phyloP scores from a whole-genome alignment of 306 rosid genomes.

The Vicia sativa region DNA sequence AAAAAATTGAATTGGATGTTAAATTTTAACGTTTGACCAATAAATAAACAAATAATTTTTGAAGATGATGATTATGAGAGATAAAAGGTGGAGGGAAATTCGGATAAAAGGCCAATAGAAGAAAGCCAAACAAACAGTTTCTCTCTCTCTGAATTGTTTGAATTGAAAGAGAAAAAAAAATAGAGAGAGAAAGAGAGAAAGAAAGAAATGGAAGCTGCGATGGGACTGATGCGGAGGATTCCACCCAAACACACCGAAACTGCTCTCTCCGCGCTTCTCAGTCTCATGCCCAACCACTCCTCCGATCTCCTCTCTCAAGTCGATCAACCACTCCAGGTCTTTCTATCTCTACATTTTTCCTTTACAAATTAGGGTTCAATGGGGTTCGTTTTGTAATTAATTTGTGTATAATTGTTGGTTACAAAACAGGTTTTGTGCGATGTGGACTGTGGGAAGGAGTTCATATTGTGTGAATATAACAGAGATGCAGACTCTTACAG shows the following conservation, averaged over 20 bases:
- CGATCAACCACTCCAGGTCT: slow-evolving; percentile 98
- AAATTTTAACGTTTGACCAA: background rate
- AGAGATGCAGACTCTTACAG: slow-evolving; percentile 97
- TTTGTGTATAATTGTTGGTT: slow-evolving; percentile 18
- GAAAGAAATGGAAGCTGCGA: slow-evolving; percentile 81
- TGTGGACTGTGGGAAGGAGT: slow-evolving; percentile 70
- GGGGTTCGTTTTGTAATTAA: background rate
- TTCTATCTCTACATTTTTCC: slow-evolving; percentile 7
- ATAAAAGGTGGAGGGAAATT: slow-evolving; percentile 52
- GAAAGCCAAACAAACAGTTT: slow-evolving; percentile 6
- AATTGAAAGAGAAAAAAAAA: slow-evolving; percentile 1
- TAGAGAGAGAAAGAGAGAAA: background rate
- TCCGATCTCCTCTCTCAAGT: slow-evolving; percentile 97
- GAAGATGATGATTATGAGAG: background rate
- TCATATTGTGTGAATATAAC: slow-evolving; percentile 92
- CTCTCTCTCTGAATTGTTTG: background rate
- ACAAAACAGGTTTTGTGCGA: slow-evolving; percentile 72
- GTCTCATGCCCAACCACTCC: slow-evolving; percentile 84
- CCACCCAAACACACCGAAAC: slow-evolving; percentile 93
- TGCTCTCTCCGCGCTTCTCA: slow-evolving; percentile 89
- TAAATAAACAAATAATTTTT: background rate
- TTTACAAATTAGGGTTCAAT: background rate
- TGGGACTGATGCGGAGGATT: slow-evolving; percentile 93
- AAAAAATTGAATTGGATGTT: too few species aligned
- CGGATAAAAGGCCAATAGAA: slow-evolving; percentile 46